Evolutionary conservation across 331 rosid species (phyloP), one percentile per base, ranked within the genome.

Genomic region (Arachis monticola): DNA sequence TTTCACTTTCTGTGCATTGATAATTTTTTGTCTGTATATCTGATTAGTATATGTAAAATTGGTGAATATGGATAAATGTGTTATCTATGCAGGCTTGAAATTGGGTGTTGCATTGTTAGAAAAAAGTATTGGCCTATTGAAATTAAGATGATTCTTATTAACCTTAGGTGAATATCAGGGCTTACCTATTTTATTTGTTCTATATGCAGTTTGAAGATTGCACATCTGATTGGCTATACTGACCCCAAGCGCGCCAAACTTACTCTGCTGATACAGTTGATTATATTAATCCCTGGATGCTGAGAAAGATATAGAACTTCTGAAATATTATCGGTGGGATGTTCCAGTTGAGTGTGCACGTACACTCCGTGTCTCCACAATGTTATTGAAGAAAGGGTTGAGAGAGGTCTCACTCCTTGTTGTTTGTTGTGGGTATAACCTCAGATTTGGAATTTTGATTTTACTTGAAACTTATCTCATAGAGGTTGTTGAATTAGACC

Each of bases 141-240:
- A 63, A 40, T 60, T 74, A 3, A 47, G 45, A 8, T 58, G 22
- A 17, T 17, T 17, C 22, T 17, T 17, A 17, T 17, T 17, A 17
- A 17, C 22, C 22, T 44, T 14, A 0, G 1, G 32, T 70, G 7
- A 61, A 70, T 38, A 44, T 62, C 6, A 17, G 47, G 40, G n/a
- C 53, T 68, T 3, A 67, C 61, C 44, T 69, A n/a, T 41, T 10
- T 58, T 10, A 14, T 68, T 57, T 64, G 2, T 76, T 53, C 6
- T 79, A 17, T 80, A 2, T 83, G 87, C 89, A 92, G 97, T 92
- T 92, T 81, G 96, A 92, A 78, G 97, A 92, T 76, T 92, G 97
- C 86, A 88, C 97, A 40, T 92, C 90, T 69, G 96, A 92, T 61
- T 92, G 97, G 97, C 96, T 92, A 31, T 90, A 92, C 75, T 92